Evolutionary conservation across 495 filamentous ascomycete genomes (phyloP).

Genomic region (Trichocladium uniseriatum): DNA sequence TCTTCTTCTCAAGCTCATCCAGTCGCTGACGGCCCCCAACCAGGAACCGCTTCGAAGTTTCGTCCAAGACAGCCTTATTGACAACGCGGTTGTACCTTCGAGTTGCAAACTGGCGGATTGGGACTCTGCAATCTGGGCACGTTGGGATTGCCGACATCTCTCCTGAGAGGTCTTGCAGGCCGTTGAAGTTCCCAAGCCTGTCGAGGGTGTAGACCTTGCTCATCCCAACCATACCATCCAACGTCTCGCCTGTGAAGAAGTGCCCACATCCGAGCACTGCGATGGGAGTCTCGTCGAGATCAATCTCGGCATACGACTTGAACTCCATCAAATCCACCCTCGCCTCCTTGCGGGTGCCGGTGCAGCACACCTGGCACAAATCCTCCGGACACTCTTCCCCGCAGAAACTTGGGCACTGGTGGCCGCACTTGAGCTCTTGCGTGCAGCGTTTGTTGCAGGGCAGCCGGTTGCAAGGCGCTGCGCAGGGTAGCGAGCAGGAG

Average conservation of each 20-base stretch:
- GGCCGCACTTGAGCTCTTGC: conserved; percentile 50
- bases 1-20: conserved; percentile 8
- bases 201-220: conserved; percentile 47
- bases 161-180: conserved; percentile 15
- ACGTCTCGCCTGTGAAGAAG: conserved; percentile 48
- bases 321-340: conserved; percentile 25
- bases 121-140: conserved; percentile 20
- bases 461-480: conserved; percentile 57
- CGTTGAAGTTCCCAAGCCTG: conserved; percentile 26
- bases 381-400: conserved; percentile 50
- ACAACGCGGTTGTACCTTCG: conserved; percentile 24
- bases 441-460: conserved; percentile 60
- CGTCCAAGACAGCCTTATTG: conserved; percentile 26
- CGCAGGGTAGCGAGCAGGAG: conserved; percentile 57
- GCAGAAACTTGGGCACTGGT: conserved; percentile 43
- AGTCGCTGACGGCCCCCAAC: conserved; percentile 11
- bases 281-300: conserved; percentile 13
- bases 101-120: conserved; percentile 22
- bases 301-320: conserved; percentile 15
- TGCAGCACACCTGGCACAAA: conserved; percentile 50
- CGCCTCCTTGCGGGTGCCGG: conserved; percentile 15
- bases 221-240: conserved; percentile 62
- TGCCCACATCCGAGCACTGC: conserved; percentile 59
- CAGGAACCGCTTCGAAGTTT: conserved; percentile 25
- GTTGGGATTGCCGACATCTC: conserved; percentile 15